phyloP scores from a whole-genome alignment of 2,329 filamentous ascomycete species.

The Ceratocystis harringtonii region DNA sequence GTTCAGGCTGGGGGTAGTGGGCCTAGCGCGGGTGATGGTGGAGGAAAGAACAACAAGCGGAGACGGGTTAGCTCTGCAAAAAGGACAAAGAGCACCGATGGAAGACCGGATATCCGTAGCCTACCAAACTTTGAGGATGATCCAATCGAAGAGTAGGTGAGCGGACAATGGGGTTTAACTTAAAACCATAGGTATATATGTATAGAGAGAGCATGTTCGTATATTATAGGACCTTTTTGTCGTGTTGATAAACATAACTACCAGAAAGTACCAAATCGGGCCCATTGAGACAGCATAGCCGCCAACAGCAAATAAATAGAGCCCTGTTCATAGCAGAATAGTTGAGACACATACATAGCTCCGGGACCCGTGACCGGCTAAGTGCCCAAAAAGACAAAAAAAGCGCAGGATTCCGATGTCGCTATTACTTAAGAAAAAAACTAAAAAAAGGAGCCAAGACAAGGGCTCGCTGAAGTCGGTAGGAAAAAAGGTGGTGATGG shows the following conservation, averaged over 20 bases:
- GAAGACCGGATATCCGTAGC: constrained; percentile 13
- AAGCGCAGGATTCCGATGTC: constrained; percentile 1
- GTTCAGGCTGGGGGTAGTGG: background rate
- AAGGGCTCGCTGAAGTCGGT: background rate
- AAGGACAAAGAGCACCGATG: constrained; percentile 4
- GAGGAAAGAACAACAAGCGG: background rate
- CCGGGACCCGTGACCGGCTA: background rate
- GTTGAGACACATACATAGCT: background rate
- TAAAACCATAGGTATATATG: background rate
- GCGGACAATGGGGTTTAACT: background rate
- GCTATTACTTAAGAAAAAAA: background rate
- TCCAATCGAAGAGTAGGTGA: constrained; percentile 9
- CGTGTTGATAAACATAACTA: too few species aligned
- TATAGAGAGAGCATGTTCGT: background rate
- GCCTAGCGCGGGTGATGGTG: background rate
- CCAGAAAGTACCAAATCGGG: too few species aligned
- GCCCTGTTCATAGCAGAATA: background rate
- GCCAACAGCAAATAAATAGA: background rate
- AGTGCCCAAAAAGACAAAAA: background rate
- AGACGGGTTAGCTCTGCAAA: background rate
- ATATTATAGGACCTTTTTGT: background rate
- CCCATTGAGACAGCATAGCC: too few species aligned
- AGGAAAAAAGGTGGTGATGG: constrained; percentile 12
- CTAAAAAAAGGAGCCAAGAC: background rate
- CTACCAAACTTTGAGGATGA: constrained; percentile 12